These are phyloP conservation scores for Colletotrichum lindemuthianum DNA, from an alignment of 2,329 filamentous ascomycete genomes.

Conservation along the genomic window DNA sequence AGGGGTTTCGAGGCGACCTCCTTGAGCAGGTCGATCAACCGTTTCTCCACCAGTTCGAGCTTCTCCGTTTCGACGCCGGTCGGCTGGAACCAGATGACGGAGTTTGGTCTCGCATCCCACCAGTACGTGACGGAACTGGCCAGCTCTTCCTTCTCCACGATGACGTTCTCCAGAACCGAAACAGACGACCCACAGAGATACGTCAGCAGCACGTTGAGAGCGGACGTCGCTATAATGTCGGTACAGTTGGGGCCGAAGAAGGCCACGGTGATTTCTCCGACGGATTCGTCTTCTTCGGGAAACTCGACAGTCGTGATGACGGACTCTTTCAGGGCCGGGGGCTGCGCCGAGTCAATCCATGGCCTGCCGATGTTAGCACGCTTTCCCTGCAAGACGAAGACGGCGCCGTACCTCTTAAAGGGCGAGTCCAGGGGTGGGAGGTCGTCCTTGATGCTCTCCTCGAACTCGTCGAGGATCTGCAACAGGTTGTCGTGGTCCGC, in stretches of 20 bases:
- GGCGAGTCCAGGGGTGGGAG: conserved; percentile 79
- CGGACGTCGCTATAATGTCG: conserved; percentile 73
- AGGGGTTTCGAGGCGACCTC: conserved; percentile 83
- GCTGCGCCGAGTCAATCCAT: conserved; percentile 89
- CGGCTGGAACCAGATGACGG: conserved; percentile 85
- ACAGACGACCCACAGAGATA: conserved; percentile 96
- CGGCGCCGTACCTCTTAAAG: conserved; percentile 69
- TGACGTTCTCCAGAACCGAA: conserved; percentile 87
- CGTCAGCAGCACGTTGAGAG: conserved; percentile 80
- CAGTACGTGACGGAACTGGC: conserved; percentile 86
- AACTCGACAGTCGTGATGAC: conserved; percentile 85
- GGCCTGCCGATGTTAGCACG: conserved; percentile 57
- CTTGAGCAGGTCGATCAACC: conserved; percentile 84
- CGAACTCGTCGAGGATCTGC: conserved; percentile 85
- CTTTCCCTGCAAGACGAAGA: neutral
- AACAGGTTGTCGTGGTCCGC: conserved; percentile 85
- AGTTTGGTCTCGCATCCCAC: conserved; percentile 82
- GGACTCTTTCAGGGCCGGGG: conserved; percentile 77
- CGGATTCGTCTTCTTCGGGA: conserved; percentile 95
- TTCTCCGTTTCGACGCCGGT: conserved; percentile 89
- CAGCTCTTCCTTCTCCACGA: conserved; percentile 93
- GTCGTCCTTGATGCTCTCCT: conserved; percentile 83
- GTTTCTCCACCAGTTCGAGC: conserved; percentile 83
- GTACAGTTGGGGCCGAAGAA: conserved; percentile 89
- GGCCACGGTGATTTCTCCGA: conserved; percentile 85